These are phyloP conservation scores for Elongisporangium undulatum DNA, from an alignment of 352 stramenopile genomes.

Conservation along the genomic window DNA sequence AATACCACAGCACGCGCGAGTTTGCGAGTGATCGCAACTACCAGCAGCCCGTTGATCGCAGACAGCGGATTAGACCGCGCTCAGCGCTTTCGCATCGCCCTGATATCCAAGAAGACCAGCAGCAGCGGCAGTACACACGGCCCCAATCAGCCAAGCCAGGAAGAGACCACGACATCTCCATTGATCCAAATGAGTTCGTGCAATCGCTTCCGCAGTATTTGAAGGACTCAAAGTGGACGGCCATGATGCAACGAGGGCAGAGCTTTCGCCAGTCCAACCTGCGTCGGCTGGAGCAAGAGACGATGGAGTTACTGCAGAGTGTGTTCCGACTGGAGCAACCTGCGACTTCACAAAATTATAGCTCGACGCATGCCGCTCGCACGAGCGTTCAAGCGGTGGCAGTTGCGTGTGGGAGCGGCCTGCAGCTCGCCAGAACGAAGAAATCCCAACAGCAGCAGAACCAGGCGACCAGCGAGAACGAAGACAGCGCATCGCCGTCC, in stretches of 20 bases:
- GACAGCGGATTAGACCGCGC: neutral
- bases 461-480: neutral
- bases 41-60: neutral
- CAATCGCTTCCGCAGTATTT: conserved; percentile 3
- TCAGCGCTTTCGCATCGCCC: neutral
- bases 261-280: conserved; percentile 15
- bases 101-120: neutral
- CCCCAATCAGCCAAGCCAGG: neutral
- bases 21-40: neutral
- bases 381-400: neutral
- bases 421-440: neutral
- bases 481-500: conserved; percentile 5
- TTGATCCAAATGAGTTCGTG: neutral
- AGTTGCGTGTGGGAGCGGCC: neutral
- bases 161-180: neutral
- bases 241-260: conserved; percentile 14
- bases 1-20: neutral
- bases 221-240: conserved; percentile 18
- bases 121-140: neutral
- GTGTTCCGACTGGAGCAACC: conserved; percentile 9
- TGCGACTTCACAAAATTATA: neutral
- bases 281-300: conserved; percentile 13
- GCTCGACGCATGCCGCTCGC: neutral
- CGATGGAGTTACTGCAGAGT: conserved; percentile 16
- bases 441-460: neutral